A percentile compares a stretch with the other conserved stretches of the same genome.
These are phyloP conservation scores for Tylopilus sp. DNA, from an alignment of 768 basidiomycete species.

Conservation along the genomic window DNA sequence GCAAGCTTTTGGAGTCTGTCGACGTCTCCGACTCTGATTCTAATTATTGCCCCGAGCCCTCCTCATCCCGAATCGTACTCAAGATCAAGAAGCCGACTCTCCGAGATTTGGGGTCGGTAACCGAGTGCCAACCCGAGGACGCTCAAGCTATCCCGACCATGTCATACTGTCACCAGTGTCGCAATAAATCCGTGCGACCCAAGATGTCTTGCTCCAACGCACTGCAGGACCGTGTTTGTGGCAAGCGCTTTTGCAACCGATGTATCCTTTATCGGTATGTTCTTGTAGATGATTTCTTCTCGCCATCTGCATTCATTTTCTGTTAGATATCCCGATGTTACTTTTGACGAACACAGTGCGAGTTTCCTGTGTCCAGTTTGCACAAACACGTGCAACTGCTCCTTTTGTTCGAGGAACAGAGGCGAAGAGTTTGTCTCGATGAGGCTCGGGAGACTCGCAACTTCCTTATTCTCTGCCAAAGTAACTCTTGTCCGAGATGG, in stretches of 20 bases:
- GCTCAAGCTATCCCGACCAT: neutral
- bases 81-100: slow-evolving; percentile 3
- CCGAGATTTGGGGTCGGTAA: neutral
- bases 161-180: slow-evolving; percentile 38
- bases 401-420: slow-evolving; percentile 39
- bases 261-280: slow-evolving; percentile 35
- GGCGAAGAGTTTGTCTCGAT: slow-evolving; percentile 45
- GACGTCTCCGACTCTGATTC: slow-evolving; percentile 12
- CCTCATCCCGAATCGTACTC: slow-evolving; percentile 1
- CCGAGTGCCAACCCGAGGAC: neutral
- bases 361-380: slow-evolving; percentile 46
- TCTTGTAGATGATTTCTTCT: slow-evolving; percentile 5
- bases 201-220: slow-evolving; percentile 36
- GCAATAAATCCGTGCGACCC: slow-evolving; percentile 21
- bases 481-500: slow-evolving; percentile 25
- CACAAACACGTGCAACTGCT: slow-evolving; percentile 46
- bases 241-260: slow-evolving; percentile 33
- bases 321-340: slow-evolving; percentile 38
- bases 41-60: slow-evolving; percentile 9
- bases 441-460: slow-evolving; percentile 22
- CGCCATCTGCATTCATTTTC: neutral
- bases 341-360: slow-evolving; percentile 30
- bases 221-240: slow-evolving; percentile 21
- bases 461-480: slow-evolving; percentile 19
- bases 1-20: slow-evolving; percentile 13